These are phyloP conservation scores for Haplosporangium sp. DNA, from an alignment of 371 early-diverging fungal genomes.

Conservation along the genomic window DNA sequence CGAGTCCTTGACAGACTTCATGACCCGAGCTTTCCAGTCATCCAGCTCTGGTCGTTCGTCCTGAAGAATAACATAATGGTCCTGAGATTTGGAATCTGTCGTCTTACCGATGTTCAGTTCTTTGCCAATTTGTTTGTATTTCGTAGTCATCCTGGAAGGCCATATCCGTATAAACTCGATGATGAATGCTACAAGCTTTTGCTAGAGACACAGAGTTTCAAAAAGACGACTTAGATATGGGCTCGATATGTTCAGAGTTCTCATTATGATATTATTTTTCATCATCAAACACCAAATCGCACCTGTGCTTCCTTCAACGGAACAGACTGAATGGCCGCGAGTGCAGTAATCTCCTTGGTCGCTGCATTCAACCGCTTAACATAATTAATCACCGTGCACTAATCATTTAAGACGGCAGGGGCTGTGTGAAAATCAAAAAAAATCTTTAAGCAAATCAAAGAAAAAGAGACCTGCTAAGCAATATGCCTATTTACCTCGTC, in stretches of 20 bases:
- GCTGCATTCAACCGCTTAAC: conserved; percentile 41
- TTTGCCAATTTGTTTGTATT: conserved; percentile 45
- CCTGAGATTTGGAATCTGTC: conserved; percentile 24
- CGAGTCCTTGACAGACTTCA: conserved; percentile 28
- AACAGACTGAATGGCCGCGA: conserved; percentile 38
- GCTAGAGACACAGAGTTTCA: conserved; percentile 1
- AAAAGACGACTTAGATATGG: not conserved
- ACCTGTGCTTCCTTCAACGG: conserved; percentile 47
- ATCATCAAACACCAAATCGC: not conserved
- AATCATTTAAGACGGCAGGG: not conserved
- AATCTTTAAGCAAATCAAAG: not conserved
- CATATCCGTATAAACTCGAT: conserved; percentile 53
- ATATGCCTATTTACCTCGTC: conserved; percentile 34
- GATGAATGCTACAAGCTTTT: conserved; percentile 46
- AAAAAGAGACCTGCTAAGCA: no score
- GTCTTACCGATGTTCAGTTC: conserved; percentile 32
- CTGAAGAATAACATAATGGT: conserved; percentile 39
- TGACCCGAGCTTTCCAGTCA: conserved; percentile 26
- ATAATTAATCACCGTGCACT: conserved; percentile 38
- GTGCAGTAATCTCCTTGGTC: conserved; percentile 45
- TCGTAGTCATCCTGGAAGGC: conserved; percentile 40
- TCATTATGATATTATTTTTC: not conserved
- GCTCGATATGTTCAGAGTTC: no score
- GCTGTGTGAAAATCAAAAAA: no score
- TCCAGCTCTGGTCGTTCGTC: conserved; percentile 45